Evolutionary conservation across 805 yeast species (phyloP).

Genomic region (Lachancea lanzarotensis): DNA sequence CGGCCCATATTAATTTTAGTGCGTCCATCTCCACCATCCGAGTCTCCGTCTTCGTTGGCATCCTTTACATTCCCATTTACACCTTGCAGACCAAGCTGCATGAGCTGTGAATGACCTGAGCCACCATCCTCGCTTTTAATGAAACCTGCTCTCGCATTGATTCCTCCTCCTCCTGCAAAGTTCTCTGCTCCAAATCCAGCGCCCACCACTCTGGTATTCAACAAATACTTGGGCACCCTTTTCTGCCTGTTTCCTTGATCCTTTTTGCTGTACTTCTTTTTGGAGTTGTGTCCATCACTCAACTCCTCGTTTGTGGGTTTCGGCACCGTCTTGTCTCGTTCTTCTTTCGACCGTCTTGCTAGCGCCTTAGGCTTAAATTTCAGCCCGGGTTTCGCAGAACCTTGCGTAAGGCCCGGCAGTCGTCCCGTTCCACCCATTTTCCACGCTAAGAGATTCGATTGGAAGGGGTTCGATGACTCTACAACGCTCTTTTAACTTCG

Average conservation of each 20-base stretch:
- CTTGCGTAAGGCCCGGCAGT: conserved; percentile 28
- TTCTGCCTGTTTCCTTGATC: conserved; percentile 18
- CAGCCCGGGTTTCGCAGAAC: conserved; percentile 42
- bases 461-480: too few relatives aligned
- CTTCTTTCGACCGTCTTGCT: conserved; percentile 76
- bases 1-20: conserved; percentile 58
- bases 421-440: conserved; percentile 24
- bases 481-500: background rate
- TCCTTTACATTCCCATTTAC: conserved; percentile 19
- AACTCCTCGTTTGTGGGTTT: conserved; percentile 33
- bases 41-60: conserved; percentile 32
- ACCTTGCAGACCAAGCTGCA: conserved; percentile 17
- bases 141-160: conserved; percentile 22
- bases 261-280: conserved; percentile 16
- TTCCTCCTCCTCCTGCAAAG: conserved; percentile 27
- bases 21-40: conserved; percentile 13
- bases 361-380: conserved; percentile 85
- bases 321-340: conserved; percentile 73
- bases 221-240: conserved; percentile 27
- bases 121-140: conserved; percentile 17
- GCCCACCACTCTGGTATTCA: conserved; percentile 54
- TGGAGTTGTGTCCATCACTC: conserved; percentile 10
- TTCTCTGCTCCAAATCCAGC: conserved; percentile 65
- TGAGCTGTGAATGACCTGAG: conserved; percentile 17
- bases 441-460: background rate